Percentiles rank a stretch among this genome's conserved stretches.
phyloP scores from a whole-genome alignment of 495 filamentous ascomycete genomes.

The Umbilicaria muhlenbergii region DNA sequence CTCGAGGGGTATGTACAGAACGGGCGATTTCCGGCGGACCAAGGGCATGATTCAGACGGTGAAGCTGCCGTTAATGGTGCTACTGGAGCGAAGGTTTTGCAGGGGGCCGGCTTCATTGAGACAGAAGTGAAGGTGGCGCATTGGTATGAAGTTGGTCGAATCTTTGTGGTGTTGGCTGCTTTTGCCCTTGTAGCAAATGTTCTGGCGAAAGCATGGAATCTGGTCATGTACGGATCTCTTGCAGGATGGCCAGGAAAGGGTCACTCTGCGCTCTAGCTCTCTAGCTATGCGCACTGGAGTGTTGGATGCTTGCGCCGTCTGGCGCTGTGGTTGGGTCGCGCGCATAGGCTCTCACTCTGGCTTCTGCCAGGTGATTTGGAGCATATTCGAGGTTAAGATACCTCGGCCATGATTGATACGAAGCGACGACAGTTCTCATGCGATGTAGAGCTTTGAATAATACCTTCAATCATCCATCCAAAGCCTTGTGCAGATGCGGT shows the following conservation, averaged over 20 bases:
- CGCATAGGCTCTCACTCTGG: background rate
- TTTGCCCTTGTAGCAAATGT: conserved; percentile 16
- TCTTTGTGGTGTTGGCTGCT: conserved; percentile 23
- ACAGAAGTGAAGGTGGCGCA: conserved; percentile 28
- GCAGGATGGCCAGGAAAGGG: too few species aligned
- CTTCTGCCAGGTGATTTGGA: background rate
- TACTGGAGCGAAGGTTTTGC: conserved; percentile 6
- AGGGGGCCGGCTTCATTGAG: conserved; percentile 22
- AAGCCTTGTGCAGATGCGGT: background rate
- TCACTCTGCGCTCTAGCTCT: background rate
- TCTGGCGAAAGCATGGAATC: conserved; percentile 15
- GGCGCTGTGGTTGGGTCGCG: background rate
- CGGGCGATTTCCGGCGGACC: conserved; percentile 51
- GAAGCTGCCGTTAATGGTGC: conserved; percentile 12
- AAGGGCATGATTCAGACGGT: conserved; percentile 23
- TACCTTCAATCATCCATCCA: background rate
- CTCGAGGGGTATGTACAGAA: conserved; percentile 54
- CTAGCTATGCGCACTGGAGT: background rate
- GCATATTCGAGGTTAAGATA: background rate
- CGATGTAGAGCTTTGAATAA: too few species aligned
- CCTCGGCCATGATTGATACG: background rate
- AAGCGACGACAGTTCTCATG: too few species aligned
- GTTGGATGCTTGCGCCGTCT: background rate
- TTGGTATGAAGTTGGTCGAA: conserved; percentile 35
- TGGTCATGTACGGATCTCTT: conserved; percentile 1